These are phyloP conservation scores for Flaveria ramosissima DNA, from an alignment of 129 eudicot genomes.

Conservation along the genomic window DNA sequence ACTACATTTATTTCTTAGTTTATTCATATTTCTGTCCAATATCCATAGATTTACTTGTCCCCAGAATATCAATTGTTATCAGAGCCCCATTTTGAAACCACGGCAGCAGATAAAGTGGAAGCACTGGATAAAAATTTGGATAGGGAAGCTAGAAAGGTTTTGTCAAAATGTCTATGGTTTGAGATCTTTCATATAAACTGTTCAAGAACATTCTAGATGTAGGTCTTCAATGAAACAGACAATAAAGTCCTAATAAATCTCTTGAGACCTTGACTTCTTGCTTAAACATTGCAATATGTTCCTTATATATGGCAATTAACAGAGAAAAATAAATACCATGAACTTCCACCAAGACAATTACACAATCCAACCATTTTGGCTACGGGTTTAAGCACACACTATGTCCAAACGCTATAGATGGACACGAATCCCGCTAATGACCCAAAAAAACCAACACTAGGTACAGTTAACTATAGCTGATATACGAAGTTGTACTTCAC, in stretches of 20 bases:
- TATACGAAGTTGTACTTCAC: background rate
- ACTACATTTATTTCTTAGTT: background rate
- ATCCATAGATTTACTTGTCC: background rate
- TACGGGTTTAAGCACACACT: background rate
- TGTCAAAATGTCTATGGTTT: background rate
- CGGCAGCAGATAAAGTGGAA: background rate
- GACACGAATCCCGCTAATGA: background rate
- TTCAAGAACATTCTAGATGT: constrained; percentile 2
- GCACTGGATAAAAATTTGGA: background rate
- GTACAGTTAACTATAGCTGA: background rate
- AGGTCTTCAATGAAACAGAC: background rate
- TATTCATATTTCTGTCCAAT: background rate
- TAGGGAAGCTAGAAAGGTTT: background rate
- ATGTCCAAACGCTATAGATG: background rate
- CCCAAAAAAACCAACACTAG: background rate
- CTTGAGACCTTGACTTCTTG: background rate
- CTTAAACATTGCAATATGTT: background rate
- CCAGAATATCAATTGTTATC: background rate
- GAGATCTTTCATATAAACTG: background rate
- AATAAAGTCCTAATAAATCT: background rate
- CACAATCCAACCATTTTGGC: background rate
- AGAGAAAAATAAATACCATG: background rate
- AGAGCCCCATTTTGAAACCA: background rate
- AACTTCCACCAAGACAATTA: background rate
- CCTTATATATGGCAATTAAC: background rate